Base-by-base conservation (phyloP, 257 asterid species). In the Rhazya stricta region DNA sequence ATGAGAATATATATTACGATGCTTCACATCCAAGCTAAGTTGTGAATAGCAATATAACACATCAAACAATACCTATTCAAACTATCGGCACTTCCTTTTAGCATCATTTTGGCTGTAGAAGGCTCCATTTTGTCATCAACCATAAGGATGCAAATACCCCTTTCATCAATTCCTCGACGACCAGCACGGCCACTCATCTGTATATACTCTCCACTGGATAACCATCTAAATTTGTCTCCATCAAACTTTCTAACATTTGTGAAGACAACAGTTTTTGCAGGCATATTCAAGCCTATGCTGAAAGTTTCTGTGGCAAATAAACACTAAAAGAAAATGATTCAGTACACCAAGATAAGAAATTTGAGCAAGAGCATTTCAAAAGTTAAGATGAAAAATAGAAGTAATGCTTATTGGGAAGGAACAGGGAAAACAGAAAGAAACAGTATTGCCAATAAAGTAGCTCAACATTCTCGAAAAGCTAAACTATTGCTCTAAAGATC, bases 131-230 rank as follows among this genome's bases (percentile, higher is more conserved):
- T 94, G 80, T 94, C 99, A 83, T 94, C 99, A 83, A 94, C 96
- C 99, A 94, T 94, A 80, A 94, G 99, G 84, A 94, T 92, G 91
- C 99, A 94, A 63, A 94, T 86, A 60, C 99, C 99, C 63, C 99
- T 98, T 11, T 94, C 96, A 86, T 94, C 99, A 85, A 94, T 94
- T 73, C 99, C 99, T 75, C 98, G 88, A 45, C 99, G 98, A 82
- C 99, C 99, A 84, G 99, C 99, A 60, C 99, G 97, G 58, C 99
- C 98, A 85, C 99, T 94, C 99, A 94, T 94, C 82, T 94, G 99
- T 86, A 94, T 92, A 79, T 94, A 94, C 85, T 94, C 99, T 60
- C 99, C 99, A 83, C 99, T 88, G 45, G 99, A 86, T 81, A 94
- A 58, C 99, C 99, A 94, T 84, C 99, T 89, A 80, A 94, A 94